Conservation (phyloP, 148 eudicot species). For the Rhododendron griersonianum region DNA sequence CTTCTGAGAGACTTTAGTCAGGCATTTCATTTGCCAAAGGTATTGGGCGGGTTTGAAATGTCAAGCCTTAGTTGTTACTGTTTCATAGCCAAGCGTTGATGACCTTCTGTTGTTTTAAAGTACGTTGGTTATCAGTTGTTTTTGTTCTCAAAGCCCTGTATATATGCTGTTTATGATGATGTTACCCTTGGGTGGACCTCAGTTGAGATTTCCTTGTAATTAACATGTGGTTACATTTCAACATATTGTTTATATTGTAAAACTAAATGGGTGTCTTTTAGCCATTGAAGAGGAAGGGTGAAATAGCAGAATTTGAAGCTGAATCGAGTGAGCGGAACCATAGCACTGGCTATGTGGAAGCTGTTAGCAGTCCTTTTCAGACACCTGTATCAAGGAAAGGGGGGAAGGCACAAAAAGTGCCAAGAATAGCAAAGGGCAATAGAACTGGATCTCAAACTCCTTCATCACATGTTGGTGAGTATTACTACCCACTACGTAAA, state of each 20-base stretch:
- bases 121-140: not conserved
- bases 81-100: not conserved
- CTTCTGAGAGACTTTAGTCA: not conserved
- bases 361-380: slow-evolving; percentile 47
- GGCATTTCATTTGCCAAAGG: not conserved
- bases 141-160: not conserved
- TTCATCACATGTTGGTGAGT: slow-evolving; percentile 58
- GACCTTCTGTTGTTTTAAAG: not conserved
- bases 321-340: slow-evolving; percentile 41
- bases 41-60: not conserved
- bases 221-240: not conserved
- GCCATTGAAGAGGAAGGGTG: slow-evolving; percentile 72
- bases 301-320: slow-evolving; percentile 39
- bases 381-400: slow-evolving; percentile 75
- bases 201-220: not conserved
- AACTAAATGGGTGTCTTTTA: slow-evolving; percentile 22
- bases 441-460: slow-evolving; percentile 60
- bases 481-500: not conserved
- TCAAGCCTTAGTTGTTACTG: not conserved
- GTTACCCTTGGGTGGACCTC: not conserved
- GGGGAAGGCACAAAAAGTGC: slow-evolving; percentile 50
- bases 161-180: not conserved
- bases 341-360: slow-evolving; percentile 41
- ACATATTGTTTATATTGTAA: slow-evolving; percentile 11
- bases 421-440: slow-evolving; percentile 52